Evolutionary conservation across 2,329 filamentous ascomycete species (phyloP), one percentile per base, ranked within the genome.

Genomic region (Davidsoniella neocaledoniae): DNA sequence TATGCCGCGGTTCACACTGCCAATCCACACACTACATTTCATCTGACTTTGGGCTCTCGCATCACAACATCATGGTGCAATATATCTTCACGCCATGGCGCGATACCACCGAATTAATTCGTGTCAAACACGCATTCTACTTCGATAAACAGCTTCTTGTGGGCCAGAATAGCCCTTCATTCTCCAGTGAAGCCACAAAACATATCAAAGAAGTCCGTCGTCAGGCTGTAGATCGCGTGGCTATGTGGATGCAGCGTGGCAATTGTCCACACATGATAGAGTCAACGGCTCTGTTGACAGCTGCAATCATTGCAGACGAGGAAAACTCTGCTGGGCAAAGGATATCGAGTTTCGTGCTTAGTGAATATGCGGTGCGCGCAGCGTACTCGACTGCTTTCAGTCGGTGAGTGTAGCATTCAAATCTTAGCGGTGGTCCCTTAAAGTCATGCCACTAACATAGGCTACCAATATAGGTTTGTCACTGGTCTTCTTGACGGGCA

Each of bases 181-280:
- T 9, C 4, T 33, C 12, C 29, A 5, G 12, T 33, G 29, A 33
- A 12, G 4, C 29, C 4, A 33, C 29, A 33, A 9, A 33, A 4
- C 7, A 33, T 1, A 33, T 4, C 29, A 33, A 33, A 33, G 8
- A 45, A 23, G 33, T 16, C 12, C 46, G 49, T 43, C 64, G 69
- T 53, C 57, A 60, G 46, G 71, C 76, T 52, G 74, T 80, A 45
- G 72, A 74, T 46, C 68, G 72, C 46, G 76, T 80, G 45, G 72
- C 73, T 40, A 72, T 80, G 64, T 83, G 81, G 81, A 77, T 82
- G 71, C 73, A 81, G 58, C 76, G 82, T 60, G 79, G 79, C 55
- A 77, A 77, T 57, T 82, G 86, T 54, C 84, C 85, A 49, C 81
- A 90, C 66, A 71, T 86, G 63, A 74, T 90, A 49, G 84, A 90